Conservation (phyloP, 2,329 filamentous ascomycete genomes). For the Colletotrichum aenigma region DNA sequence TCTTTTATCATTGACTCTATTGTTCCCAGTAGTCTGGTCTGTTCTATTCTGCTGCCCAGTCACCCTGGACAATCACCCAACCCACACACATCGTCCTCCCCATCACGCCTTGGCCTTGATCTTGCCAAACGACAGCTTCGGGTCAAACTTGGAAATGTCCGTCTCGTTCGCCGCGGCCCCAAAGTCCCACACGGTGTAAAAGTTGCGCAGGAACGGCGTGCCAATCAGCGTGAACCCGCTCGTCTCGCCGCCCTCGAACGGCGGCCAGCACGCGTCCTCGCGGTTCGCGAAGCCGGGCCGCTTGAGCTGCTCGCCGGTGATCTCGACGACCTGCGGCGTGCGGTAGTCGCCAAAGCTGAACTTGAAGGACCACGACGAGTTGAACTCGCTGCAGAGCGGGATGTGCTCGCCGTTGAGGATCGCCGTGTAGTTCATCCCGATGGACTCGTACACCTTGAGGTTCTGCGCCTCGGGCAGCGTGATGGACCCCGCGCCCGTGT, state of each 20-base stretch:
- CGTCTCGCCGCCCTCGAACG: constrained; percentile 27
- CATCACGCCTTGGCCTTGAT: constrained; percentile 20
- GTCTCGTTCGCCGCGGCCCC: constrained; percentile 20
- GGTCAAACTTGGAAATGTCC: not conserved
- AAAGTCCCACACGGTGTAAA: constrained; percentile 38
- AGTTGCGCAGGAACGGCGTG: constrained; percentile 28
- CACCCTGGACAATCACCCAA: not conserved
- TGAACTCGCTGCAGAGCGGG: constrained; percentile 39
- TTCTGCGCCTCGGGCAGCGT: constrained; percentile 28
- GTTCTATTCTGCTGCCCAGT: not conserved
- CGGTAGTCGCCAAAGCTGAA: constrained; percentile 24
- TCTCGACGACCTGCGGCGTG: constrained; percentile 23
- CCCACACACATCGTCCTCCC: not conserved
- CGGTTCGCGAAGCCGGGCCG: constrained; percentile 34
- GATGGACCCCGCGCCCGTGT: constrained; percentile 34
- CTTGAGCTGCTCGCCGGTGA: constrained; percentile 35
- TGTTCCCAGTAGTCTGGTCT: not conserved
- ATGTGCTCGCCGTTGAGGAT: constrained; percentile 30
- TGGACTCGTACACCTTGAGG: constrained; percentile 31
- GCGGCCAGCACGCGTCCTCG: constrained; percentile 38
- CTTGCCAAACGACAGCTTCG: constrained; percentile 26
- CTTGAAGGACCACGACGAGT: constrained; percentile 36
- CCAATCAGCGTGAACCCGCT: constrained; percentile 33
- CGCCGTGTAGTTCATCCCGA: constrained; percentile 38
- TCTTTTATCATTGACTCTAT: not conserved